These are phyloP conservation scores for Schrenkiella parvula DNA, from an alignment of 345 rosid species.

Conservation along the genomic window DNA sequence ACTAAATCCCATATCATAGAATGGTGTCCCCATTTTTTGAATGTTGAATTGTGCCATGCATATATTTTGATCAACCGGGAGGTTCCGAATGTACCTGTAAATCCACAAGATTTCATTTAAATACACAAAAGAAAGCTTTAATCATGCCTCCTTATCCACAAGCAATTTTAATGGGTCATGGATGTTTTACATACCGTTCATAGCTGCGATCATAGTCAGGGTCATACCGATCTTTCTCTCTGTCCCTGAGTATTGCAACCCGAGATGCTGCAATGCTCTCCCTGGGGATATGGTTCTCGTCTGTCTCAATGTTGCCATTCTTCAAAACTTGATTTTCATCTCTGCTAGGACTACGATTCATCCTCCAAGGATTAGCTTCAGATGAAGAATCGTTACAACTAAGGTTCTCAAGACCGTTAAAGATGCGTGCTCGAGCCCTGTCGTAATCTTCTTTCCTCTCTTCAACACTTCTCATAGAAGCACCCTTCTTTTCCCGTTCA, in stretches of 20 bases:
- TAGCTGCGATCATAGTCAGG: conserved; percentile 90
- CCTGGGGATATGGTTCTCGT: conserved; percentile 35
- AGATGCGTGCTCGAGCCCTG: conserved; percentile 81
- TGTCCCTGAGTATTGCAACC: conserved; percentile 80
- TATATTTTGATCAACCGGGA: conserved; percentile 51
- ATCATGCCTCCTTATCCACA: not conserved
- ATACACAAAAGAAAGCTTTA: not conserved
- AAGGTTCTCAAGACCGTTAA: conserved; percentile 49
- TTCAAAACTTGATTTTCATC: conserved; percentile 54
- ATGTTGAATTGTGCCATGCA: conserved; percentile 47
- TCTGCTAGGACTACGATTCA: conserved; percentile 26
- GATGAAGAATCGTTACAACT: conserved; percentile 42
- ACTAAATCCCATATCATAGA: conserved; percentile 50
- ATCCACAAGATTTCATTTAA: not conserved
- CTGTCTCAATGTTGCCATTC: conserved; percentile 40
- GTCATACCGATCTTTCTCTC: conserved; percentile 82
- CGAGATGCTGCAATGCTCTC: conserved; percentile 50
- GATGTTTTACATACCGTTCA: conserved; percentile 41
- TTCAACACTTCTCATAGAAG: conserved; percentile 60
- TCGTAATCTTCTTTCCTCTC: conserved; percentile 94
- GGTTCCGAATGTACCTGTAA: conserved; percentile 68
- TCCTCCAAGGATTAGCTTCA: conserved; percentile 25
- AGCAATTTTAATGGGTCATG: not conserved
- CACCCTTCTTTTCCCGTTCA: conserved; percentile 42
- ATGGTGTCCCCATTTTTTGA: conserved; percentile 64